phyloP scores from a whole-genome alignment of 805 yeast species.

The Maudiozyma barnettii region DNA sequence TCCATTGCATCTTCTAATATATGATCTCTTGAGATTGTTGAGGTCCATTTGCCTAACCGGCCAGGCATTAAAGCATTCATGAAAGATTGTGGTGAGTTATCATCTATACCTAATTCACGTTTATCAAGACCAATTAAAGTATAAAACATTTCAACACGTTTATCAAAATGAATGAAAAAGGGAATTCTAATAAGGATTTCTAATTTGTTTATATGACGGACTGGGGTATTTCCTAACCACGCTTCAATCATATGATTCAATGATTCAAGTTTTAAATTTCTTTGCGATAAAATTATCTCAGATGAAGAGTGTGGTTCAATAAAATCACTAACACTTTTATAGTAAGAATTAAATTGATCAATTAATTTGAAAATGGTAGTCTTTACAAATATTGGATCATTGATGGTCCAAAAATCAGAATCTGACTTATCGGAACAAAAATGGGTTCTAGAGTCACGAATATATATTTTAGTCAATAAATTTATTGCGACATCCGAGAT shows the following conservation, averaged over 20 bases:
- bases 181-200: slow-evolving; percentile 59
- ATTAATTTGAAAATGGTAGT: slow-evolving; percentile 12
- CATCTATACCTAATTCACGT: slow-evolving; percentile 14
- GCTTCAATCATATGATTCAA: neutral
- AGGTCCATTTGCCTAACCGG: slow-evolving; percentile 20
- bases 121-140: slow-evolving; percentile 49
- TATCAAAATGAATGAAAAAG: slow-evolving; percentile 67
- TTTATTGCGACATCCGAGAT: slow-evolving; percentile 10
- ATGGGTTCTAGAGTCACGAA: slow-evolving; percentile 19
- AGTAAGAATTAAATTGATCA: slow-evolving; percentile 1
- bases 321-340: neutral
- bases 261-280: neutral
- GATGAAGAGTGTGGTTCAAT: neutral
- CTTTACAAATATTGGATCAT: slow-evolving; percentile 17
- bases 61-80: slow-evolving; percentile 1
- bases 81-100: neutral
- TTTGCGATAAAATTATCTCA: neutral
- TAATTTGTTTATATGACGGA: slow-evolving; percentile 27
- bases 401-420: slow-evolving; percentile 5
- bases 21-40: slow-evolving; percentile 57
- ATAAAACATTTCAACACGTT: slow-evolving; percentile 67
- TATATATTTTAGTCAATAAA: slow-evolving; percentile 19
- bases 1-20: slow-evolving; percentile 68
- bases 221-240: slow-evolving; percentile 4
- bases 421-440: neutral